Evolutionary conservation across 768 basidiomycete species (phyloP).

Genomic region (Kwoniella heveanensis): DNA sequence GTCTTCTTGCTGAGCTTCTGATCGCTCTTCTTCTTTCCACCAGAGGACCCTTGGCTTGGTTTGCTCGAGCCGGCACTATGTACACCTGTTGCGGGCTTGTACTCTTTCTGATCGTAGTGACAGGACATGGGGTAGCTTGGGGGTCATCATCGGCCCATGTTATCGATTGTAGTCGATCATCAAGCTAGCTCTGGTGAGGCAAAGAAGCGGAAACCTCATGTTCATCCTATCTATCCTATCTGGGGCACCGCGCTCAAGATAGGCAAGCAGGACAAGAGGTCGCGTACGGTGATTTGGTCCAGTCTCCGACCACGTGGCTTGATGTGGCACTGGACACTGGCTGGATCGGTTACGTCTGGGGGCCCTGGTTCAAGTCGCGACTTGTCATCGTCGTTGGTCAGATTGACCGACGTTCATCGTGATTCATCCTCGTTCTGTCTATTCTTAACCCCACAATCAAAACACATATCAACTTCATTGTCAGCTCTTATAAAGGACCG

Average conservation of each 20-base stretch:
- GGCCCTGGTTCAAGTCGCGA: conserved; percentile 14
- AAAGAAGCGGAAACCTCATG: too few relatives aligned
- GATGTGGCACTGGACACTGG: neutral
- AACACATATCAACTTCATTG: too few relatives aligned
- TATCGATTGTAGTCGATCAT: neutral
- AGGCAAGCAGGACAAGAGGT: too few relatives aligned
- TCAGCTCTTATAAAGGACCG: too few relatives aligned
- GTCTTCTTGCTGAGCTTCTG: neutral
- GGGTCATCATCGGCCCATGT: neutral
- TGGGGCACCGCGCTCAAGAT: too few relatives aligned
- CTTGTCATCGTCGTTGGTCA: conserved; percentile 21
- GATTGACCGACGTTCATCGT: conserved; percentile 3
- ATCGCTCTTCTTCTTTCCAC: neutral
- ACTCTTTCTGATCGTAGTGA: neutral
- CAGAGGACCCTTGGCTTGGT: neutral
- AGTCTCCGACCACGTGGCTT: neutral
- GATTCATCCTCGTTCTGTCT: neutral
- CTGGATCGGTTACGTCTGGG: conserved; percentile 8
- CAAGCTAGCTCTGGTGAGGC: too few relatives aligned
- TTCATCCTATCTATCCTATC: too few relatives aligned
- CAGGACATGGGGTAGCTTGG: neutral
- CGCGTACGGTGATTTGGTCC: too few relatives aligned
- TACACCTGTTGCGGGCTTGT: neutral
- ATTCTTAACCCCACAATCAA: neutral
- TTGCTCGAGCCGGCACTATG: neutral